Conservation (phyloP, 345 rosid species). For the Camelina neglecta region DNA sequence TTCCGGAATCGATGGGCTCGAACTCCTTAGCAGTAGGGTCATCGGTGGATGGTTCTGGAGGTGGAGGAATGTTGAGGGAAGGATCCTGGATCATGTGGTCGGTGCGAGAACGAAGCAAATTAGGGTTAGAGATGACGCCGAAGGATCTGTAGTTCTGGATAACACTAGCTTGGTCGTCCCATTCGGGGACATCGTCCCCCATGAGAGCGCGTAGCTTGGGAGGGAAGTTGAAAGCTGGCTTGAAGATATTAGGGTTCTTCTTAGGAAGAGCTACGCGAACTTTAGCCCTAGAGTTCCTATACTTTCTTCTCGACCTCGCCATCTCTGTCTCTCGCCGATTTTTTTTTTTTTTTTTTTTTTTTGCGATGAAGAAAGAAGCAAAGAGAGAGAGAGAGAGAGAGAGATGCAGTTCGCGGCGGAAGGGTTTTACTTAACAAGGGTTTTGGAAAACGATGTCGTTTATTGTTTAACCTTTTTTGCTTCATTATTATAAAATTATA, state of each 20-base stretch:
- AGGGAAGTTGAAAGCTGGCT: constrained; percentile 81
- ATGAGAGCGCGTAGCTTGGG: constrained; percentile 81
- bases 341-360: no score
- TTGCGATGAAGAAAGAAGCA: neutral
- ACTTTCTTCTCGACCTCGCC: constrained; percentile 96
- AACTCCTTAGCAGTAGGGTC: constrained; percentile 55
- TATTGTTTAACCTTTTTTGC: neutral
- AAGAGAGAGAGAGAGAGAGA: neutral
- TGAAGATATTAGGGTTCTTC: constrained; percentile 77
- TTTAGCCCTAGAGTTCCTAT: constrained; percentile 75
- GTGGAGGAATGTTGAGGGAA: constrained; percentile 71
- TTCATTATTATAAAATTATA: no score
- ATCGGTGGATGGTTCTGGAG: constrained; percentile 46
- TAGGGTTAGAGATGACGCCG: constrained; percentile 90
- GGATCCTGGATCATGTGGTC: constrained; percentile 68
- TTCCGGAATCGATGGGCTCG: constrained; percentile 67
- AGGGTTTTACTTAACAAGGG: constrained; percentile 20
- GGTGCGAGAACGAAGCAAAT: constrained; percentile 74
- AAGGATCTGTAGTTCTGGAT: constrained; percentile 85
- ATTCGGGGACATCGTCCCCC: constrained; percentile 54
- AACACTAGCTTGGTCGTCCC: constrained; percentile 90
- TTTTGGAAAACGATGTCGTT: constrained; percentile 22
- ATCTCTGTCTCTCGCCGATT: constrained; percentile 37
- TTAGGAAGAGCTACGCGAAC: constrained; percentile 81
- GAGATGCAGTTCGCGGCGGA: constrained; percentile 33